A percentile compares a stretch with the other conserved stretches of the same genome.
phyloP scores from a whole-genome alignment of 192 early-diverging fungal genomes.

The Coemansia sp. region DNA sequence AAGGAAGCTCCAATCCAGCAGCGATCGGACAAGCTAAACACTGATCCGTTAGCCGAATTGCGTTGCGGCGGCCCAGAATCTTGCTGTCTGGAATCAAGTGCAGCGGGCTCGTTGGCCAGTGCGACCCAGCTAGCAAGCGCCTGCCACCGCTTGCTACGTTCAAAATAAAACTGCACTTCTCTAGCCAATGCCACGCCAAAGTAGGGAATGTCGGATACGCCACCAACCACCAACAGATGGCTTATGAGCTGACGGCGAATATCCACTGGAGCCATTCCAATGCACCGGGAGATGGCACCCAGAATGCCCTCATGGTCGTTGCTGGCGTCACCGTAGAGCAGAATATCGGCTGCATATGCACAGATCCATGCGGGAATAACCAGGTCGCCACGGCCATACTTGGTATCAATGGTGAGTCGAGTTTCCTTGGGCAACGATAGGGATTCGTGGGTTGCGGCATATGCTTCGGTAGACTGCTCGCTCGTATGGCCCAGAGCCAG shows the following conservation, averaged over 20 bases:
- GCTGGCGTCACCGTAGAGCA: constrained; percentile 72
- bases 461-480: background rate
- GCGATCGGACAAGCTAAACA: constrained; percentile 68
- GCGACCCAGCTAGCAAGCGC: constrained; percentile 53
- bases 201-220: constrained; percentile 71
- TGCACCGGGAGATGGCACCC: constrained; percentile 55
- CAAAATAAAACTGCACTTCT: constrained; percentile 59
- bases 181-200: constrained; percentile 61
- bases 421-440: background rate
- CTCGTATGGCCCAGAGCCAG: constrained; percentile 11
- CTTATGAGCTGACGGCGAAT: constrained; percentile 63
- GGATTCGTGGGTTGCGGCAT: too few relatives aligned
- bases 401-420: constrained; percentile 6
- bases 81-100: too few relatives aligned
- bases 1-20: constrained; percentile 84
- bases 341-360: constrained; percentile 72
- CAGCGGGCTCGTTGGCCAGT: constrained; percentile 53
- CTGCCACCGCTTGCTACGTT: constrained; percentile 51
- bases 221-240: constrained; percentile 73
- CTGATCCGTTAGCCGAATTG: constrained; percentile 47
- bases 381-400: constrained; percentile 54
- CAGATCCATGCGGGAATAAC: constrained; percentile 83
- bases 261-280: constrained; percentile 66
- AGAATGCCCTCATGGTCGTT: constrained; percentile 61
- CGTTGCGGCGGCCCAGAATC: background rate